Evolutionary conservation across 352 stramenopile genomes (phyloP), one percentile per base, ranked within the genome.

Genomic region (Globisporangium cystogenes): DNA sequence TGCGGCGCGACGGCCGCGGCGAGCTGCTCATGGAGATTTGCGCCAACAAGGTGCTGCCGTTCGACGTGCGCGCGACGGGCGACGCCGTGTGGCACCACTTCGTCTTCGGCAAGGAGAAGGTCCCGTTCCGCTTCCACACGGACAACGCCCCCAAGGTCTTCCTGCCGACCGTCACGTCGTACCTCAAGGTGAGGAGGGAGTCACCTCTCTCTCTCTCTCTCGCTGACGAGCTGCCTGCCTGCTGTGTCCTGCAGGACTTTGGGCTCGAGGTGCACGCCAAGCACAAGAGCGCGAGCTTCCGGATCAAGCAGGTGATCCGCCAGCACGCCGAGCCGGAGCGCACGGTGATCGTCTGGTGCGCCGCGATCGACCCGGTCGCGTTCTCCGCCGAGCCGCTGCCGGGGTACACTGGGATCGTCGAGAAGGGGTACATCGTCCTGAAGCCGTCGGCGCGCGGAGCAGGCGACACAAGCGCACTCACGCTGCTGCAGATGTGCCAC

Each of bases 341-440:
- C 23, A 57, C 80, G n/a, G 53, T 86, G 26, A 65, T 86, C 40
- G 20, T 82, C 6, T 82, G 70, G 59, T 54, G 62, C 7, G 67
- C 65, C 2, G 24, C 71, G 11, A 53, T 78, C 26, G 74, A 79
- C 26, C 70, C 72, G 0, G 63, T 76, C 24, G 67, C 68, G 51
- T 74, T 82, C 50, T 70, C 58, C 1, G 70, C 67, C 14, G 61
- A 55, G 16, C 67, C 64, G 0, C 57, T 82, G 40, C 62, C 71
- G 1, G 70, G 68, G 40, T 62, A 79, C 35, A 51, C 64, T 18
- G 43, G 53, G 10, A 75, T 86, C 46, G 56, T 72, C 8, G 69
- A 80, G 53, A 63, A 66, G 40, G 70, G 68, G 6, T 86, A 68
- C 62, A 36, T 74, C 18, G 51, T 80, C n/a, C 53, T 80, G 14